Evolutionary conservation across 495 filamentous ascomycete species (phyloP).

Genomic region (Aspergillus wentii): DNA sequence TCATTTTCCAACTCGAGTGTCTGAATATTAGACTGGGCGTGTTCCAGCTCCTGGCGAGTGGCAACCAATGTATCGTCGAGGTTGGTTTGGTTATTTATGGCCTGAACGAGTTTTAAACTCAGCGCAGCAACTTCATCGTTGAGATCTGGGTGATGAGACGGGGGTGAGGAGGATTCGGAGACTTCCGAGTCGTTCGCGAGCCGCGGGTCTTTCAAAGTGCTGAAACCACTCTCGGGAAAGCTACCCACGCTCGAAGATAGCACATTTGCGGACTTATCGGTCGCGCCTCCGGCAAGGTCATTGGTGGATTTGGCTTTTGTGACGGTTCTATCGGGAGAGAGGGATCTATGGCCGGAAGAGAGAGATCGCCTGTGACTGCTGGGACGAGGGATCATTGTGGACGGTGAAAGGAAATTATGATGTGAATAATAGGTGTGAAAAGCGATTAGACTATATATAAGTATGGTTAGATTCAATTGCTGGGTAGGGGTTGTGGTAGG

Average conservation of each 20-base stretch:
- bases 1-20: slow-evolving; percentile 64
- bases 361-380: slow-evolving; percentile 36
- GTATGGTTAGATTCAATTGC: slow-evolving; percentile 3
- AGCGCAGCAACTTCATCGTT: slow-evolving; percentile 85
- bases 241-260: slow-evolving; percentile 24
- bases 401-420: slow-evolving; percentile 33
- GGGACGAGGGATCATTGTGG: slow-evolving; percentile 41
- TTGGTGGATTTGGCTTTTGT: slow-evolving; percentile 42
- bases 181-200: slow-evolving; percentile 29
- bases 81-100: slow-evolving; percentile 94
- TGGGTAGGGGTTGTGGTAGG: not conserved
- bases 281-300: slow-evolving; percentile 28
- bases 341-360: slow-evolving; percentile 36
- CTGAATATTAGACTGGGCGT: slow-evolving; percentile 61
- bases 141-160: slow-evolving; percentile 67
- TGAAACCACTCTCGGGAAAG: slow-evolving; percentile 37
- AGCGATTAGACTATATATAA: slow-evolving; percentile 33
- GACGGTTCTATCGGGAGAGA: slow-evolving; percentile 35
- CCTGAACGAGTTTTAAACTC: slow-evolving; percentile 92
- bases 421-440: slow-evolving; percentile 38
- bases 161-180: slow-evolving; percentile 30
- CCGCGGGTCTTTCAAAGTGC: slow-evolving; percentile 48
- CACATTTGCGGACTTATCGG: slow-evolving; percentile 14
- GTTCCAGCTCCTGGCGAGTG: slow-evolving; percentile 77
- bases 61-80: slow-evolving; percentile 83